Evolutionary conservation across 257 asterid genomes (phyloP).

Genomic region (Agastache rugosa): DNA sequence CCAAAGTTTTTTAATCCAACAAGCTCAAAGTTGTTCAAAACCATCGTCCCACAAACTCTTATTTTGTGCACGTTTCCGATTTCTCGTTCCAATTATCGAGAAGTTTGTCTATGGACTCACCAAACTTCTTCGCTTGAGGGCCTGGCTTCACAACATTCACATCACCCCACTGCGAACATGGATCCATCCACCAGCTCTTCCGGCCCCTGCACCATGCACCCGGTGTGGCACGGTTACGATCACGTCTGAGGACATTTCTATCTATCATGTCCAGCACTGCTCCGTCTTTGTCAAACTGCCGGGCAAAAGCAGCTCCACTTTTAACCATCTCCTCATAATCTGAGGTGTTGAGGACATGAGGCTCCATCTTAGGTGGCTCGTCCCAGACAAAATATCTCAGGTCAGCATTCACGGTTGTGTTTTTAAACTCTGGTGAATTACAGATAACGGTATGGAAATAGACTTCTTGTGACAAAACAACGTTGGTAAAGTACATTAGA

Average conservation of each 20-base stretch:
- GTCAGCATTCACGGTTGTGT: conserved; percentile 83
- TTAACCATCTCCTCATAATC: conserved; percentile 66
- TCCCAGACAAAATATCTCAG: conserved; percentile 94
- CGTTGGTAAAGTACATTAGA: conserved; percentile 79
- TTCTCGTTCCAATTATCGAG: conserved; percentile 55
- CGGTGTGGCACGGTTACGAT: conserved; percentile 70
- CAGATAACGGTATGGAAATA: conserved; percentile 93
- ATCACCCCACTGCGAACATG: conserved; percentile 90
- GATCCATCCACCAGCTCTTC: conserved; percentile 72
- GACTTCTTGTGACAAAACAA: conserved; percentile 79
- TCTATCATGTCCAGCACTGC: conserved; percentile 86
- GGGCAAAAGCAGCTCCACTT: conserved; percentile 94
- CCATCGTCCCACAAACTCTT: conserved; percentile 5
- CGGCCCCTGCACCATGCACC: conserved; percentile 95
- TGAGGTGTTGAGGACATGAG: conserved; percentile 66
- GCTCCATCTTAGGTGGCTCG: conserved; percentile 96
- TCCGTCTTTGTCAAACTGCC: conserved; percentile 69
- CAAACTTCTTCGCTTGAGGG: conserved; percentile 56
- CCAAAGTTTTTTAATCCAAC: conserved; percentile 5
- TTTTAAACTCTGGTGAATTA: conserved; percentile 76
- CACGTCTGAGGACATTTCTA: conserved; percentile 68
- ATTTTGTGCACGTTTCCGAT: conserved; percentile 69
- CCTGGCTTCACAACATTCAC: conserved; percentile 79
- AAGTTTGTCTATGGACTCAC: conserved; percentile 55
- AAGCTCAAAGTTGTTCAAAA: not conserved